Percentiles rank a stretch among this genome's conserved stretches.
phyloP scores from a whole-genome alignment of 768 basidiomycete species.

The Lactarius hatsudake region DNA sequence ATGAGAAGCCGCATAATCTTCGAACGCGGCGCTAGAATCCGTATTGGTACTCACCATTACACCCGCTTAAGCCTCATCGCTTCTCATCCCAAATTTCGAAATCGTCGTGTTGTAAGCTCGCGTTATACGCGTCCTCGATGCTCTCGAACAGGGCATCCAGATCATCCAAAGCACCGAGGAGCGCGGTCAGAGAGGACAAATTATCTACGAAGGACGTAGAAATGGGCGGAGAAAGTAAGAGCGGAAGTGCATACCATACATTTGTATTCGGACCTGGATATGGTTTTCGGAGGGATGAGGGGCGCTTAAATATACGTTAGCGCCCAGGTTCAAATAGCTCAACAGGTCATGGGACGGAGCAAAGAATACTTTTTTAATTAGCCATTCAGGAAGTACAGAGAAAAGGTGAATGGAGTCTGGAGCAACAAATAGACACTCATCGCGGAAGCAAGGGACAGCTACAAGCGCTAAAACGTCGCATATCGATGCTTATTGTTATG shows the following conservation, averaged over 20 bases:
- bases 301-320: conserved; percentile 43
- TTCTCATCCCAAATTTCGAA: conserved; percentile 72
- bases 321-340: conserved; percentile 3
- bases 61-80: conserved; percentile 39
- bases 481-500: conserved; percentile 11
- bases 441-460: background rate
- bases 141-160: conserved; percentile 74
- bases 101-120: conserved; percentile 50
- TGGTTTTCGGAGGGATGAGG: conserved; percentile 97
- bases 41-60: conserved; percentile 1
- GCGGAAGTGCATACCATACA: conserved; percentile 77
- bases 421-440: background rate
- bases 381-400: background rate
- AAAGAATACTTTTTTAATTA: background rate
- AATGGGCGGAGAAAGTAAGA: background rate
- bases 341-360: conserved; percentile 6
- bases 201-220: conserved; percentile 51
- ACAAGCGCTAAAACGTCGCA: background rate
- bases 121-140: conserved; percentile 65
- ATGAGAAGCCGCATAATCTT: background rate
- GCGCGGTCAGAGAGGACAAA: conserved; percentile 79
- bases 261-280: conserved; percentile 97
- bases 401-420: conserved; percentile 2
- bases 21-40: background rate
- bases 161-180: conserved; percentile 71